Conservation (phyloP, 495 filamentous ascomycete species). For the Xylaria sp. region DNA sequence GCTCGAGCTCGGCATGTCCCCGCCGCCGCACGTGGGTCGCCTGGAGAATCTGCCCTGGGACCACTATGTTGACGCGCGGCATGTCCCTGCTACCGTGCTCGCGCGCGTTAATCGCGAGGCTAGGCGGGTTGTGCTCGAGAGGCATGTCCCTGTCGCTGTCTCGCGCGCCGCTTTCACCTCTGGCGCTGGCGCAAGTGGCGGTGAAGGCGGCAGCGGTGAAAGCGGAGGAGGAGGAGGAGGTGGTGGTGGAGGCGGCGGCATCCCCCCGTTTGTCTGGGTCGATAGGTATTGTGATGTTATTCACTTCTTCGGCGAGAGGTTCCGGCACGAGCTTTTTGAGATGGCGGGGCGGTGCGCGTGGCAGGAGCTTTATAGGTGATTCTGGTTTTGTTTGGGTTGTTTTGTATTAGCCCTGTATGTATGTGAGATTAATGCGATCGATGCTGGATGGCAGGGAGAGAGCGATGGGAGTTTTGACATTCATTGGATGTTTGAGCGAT, state of each 20-base stretch:
- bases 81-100: conserved; percentile 23
- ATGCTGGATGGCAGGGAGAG: not conserved
- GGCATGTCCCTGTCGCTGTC: conserved; percentile 17
- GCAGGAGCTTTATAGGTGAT: conserved; percentile 23
- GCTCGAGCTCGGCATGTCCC: conserved; percentile 23
- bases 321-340: conserved; percentile 18
- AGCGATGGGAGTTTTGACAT: not conserved
- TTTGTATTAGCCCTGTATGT: no score
- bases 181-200: no score
- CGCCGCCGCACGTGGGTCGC: conserved; percentile 23
- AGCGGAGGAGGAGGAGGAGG: no score
- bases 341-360: conserved; percentile 23
- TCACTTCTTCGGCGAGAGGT: conserved; percentile 26
- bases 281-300: conserved; percentile 25
- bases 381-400: not conserved
- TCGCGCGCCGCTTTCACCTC: no score
- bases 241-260: no score
- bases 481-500: not conserved
- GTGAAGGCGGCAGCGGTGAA: no score
- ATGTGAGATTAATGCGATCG: no score
- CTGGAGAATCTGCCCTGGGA: conserved; percentile 27
- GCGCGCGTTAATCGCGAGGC: conserved; percentile 22
- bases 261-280: conserved; percentile 26
- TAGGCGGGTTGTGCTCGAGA: conserved; percentile 11
- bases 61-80: conserved; percentile 23